Base-by-base conservation (phyloP, 2,329 filamentous ascomycete genomes). In the Pseudocercospora fijiensis region DNA sequence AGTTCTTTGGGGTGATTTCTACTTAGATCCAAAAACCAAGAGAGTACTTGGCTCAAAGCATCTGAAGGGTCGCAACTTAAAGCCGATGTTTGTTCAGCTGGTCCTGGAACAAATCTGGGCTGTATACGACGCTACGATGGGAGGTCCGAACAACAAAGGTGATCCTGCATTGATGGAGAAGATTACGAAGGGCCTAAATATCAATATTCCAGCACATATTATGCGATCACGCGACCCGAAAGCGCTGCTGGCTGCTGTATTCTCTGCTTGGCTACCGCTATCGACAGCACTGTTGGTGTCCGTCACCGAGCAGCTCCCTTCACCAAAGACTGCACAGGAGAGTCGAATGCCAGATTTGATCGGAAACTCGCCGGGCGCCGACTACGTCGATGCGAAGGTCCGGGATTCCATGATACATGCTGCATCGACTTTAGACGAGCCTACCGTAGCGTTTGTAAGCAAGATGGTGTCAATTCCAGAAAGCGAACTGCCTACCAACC, bases 391-490 rank as follows among this genome's bases (percentile, higher is more conserved):
- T 59, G 79, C 85, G 1, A 79, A 82, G 6, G 80, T 98, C 60
- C 89, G 87, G 70, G 82, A 90, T n/a, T 91, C 94, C 4, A 94
- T 98, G 88, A 79, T 90, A 1, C 83, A 87, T 0, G 97, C 96
- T 74, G 90, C 90, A 72, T 86, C 86, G 3, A 83, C 83, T 0
- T 82, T 85, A 43, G 83, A 87, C 0, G 89, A 90, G 62, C 93
- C 94, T 0, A 87, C 96, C 0, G 91, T 99, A 1, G 94, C 91
- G 8, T 99, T 96, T 69, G 91, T 99, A 65, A 98, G 94, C 79
- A 99, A 99, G 76, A 97, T 99, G 92, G 91, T 98, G 1, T 95
- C 95, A 0, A 84, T 99, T 11, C 94, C 92, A 0, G 91, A 96
- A 73, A 97, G 91, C 76, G 94, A 99, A 71, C 81, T 99, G 4